Evolutionary conservation across 2,329 filamentous ascomycete species (phyloP), one percentile per base, ranked within the genome.

Genomic region (Talaromyces sp.): DNA sequence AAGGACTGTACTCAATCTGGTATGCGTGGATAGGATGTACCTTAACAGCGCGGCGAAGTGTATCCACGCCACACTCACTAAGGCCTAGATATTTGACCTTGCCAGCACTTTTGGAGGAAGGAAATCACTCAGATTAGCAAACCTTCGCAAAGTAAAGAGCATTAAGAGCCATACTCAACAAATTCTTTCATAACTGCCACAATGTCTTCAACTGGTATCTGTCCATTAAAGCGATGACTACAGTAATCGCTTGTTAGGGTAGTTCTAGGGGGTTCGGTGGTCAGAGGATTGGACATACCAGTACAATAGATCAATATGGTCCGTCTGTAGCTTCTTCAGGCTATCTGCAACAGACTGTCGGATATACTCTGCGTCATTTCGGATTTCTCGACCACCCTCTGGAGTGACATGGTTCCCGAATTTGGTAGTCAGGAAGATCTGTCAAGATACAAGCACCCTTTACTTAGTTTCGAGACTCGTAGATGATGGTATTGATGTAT

Each of bases 1-100:
- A 88, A 1, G 87, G 76, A 12, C 80, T 84, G 61, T 87, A 77
- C 69, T 88, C 86, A 33, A 86, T 81, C 68, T 88, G 86, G 5
- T 87, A 84, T 1, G 82, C 81, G 1, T 79, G 78, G 57, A 88
- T 82, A 18, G 83, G 83, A 66, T 82, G 80, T 48, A 86, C 78
- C 56, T 72, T 72, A 16, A 71, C 72, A 67, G 78, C 76, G 59
- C 75, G 67, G 54, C 75, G 74, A 64, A 81, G 78, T 0, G 78
- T 81, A 52, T 75, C 72, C 14, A 76, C 78, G 61, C 75, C 72
- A 33, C 78, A 75, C 63, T 80, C 78, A 57, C 73, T 77, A 23
- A 80, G 64, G 21, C 77, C 76, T 62, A 80, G 74, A 18, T 74
- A 76, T 44, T 76, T 73, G 63, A 80, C 75, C 67, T 79, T 80